A percentile compares a stretch with the other conserved stretches of the same genome.
These are phyloP conservation scores for Fraxinus angustifolia DNA, from an alignment of 305 asterid genomes.

Conservation along the genomic window DNA sequence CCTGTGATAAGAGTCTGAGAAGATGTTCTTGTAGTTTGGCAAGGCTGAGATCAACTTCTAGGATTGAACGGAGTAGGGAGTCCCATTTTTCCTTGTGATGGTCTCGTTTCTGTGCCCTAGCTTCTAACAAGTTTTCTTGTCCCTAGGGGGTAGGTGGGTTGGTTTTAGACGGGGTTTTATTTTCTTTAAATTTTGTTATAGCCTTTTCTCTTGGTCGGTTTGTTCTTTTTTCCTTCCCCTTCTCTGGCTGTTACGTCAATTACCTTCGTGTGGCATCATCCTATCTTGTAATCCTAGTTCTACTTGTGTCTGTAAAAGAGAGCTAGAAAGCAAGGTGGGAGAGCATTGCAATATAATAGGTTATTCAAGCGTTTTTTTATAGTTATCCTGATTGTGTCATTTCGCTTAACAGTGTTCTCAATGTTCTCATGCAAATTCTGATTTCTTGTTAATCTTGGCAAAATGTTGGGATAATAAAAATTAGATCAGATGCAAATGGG, in stretches of 20 bases:
- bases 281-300: slow-evolving; percentile 35
- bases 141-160: slow-evolving; percentile 5
- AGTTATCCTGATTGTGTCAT: background rate
- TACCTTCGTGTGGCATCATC: slow-evolving; percentile 21
- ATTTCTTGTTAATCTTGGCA: background rate
- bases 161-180: slow-evolving; percentile 8
- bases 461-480: background rate
- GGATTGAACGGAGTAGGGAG: background rate
- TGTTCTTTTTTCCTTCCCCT: background rate
- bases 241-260: background rate
- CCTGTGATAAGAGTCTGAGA: background rate
- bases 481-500: background rate
- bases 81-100: slow-evolving; percentile 13
- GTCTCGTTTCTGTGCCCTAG: slow-evolving; percentile 1
- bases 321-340: slow-evolving; percentile 31
- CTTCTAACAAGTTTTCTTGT: slow-evolving; percentile 12
- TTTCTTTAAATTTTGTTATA: slow-evolving; percentile 1
- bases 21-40: background rate
- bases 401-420: background rate
- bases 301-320: slow-evolving; percentile 16
- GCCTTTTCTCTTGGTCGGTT: background rate
- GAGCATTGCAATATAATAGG: slow-evolving; percentile 23
- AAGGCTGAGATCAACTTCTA: slow-evolving; percentile 1
- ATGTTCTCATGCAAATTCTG: background rate
- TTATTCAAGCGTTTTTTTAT: background rate